Conservation (phyloP, 441 rosid genomes). For the Erysimum cheiri region DNA sequence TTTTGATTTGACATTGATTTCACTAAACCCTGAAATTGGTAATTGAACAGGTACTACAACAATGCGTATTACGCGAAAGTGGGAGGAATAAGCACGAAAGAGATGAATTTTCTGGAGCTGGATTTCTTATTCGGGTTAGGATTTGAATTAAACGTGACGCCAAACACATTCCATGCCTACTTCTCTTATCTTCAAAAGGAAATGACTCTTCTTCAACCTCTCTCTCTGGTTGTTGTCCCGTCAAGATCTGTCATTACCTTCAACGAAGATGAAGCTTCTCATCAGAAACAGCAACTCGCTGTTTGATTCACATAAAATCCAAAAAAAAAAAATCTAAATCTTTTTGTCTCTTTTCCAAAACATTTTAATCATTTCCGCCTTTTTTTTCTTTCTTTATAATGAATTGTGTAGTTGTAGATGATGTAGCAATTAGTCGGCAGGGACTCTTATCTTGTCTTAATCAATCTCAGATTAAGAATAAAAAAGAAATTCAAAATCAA, state of each 20-base stretch:
- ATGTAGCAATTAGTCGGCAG: conserved; percentile 45
- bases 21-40: neutral
- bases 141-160: conserved; percentile 79
- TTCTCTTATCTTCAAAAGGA: conserved; percentile 68
- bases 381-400: conserved; percentile 17
- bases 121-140: conserved; percentile 90
- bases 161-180: conserved; percentile 72
- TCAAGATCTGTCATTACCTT: conserved; percentile 53
- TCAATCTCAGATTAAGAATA: conserved; percentile 34
- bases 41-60: conserved; percentile 70
- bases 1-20: neutral
- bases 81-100: conserved; percentile 87
- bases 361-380: neutral
- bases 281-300: conserved; percentile 71
- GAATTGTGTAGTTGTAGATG: conserved; percentile 45
- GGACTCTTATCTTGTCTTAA: conserved; percentile 39
- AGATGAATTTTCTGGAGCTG: conserved; percentile 88
- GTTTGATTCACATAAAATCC: conserved; percentile 45
- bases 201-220: conserved; percentile 65
- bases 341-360: conserved; percentile 8
- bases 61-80: conserved; percentile 91
- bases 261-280: conserved; percentile 72
- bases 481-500: conserved; percentile 7
- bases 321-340: neutral
- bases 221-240: conserved; percentile 47